These are phyloP conservation scores for Serpula lacrymans DNA, from an alignment of 768 basidiomycete genomes.

Conservation along the genomic window DNA sequence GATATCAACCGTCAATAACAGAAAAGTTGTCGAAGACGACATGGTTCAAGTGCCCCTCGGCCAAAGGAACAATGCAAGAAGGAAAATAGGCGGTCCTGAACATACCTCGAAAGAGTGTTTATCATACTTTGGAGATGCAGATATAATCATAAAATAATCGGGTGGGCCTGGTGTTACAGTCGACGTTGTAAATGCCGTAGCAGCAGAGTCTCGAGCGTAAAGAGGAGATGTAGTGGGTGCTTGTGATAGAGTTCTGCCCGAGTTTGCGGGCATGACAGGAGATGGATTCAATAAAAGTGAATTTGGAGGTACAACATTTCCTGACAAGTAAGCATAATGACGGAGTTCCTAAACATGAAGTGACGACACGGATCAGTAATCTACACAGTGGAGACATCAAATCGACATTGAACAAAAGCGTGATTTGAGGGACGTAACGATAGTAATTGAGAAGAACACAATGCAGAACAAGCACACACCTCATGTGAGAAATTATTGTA, in stretches of 20 bases:
- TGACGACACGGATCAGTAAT: slow-evolving; percentile 3
- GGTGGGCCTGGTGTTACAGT: slow-evolving; percentile 7
- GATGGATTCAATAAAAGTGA: too few species aligned
- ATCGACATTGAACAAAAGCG: slow-evolving; percentile 4
- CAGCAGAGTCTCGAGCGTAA: slow-evolving; percentile 20
- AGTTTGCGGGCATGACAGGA: slow-evolving; percentile 5
- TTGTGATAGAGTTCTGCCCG: slow-evolving; percentile 5
- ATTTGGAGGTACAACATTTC: slow-evolving; percentile 31
- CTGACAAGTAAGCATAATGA: slow-evolving; percentile 36
- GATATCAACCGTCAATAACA: too few species aligned
- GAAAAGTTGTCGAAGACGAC: too few species aligned
- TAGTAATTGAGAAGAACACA: slow-evolving; percentile 3
- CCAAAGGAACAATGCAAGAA: background rate
- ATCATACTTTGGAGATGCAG: slow-evolving; percentile 32
- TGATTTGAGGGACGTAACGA: background rate
- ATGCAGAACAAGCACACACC: slow-evolving; percentile 27
- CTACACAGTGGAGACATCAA: slow-evolving; percentile 5
- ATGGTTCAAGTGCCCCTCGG: too few species aligned
- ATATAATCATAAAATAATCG: slow-evolving; percentile 37
- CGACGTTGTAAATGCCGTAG: slow-evolving; percentile 19
- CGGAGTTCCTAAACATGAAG: slow-evolving; percentile 39
- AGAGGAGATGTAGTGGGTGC: slow-evolving; percentile 11
- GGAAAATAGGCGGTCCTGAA: slow-evolving; percentile 1
- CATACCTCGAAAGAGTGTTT: slow-evolving; percentile 50
- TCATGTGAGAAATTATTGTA: slow-evolving; percentile 38